Evolutionary conservation across 1,284 basidiomycete genomes (phyloP), one percentile per base, ranked within the genome.

Genomic region (Ustilago xerochloae): DNA sequence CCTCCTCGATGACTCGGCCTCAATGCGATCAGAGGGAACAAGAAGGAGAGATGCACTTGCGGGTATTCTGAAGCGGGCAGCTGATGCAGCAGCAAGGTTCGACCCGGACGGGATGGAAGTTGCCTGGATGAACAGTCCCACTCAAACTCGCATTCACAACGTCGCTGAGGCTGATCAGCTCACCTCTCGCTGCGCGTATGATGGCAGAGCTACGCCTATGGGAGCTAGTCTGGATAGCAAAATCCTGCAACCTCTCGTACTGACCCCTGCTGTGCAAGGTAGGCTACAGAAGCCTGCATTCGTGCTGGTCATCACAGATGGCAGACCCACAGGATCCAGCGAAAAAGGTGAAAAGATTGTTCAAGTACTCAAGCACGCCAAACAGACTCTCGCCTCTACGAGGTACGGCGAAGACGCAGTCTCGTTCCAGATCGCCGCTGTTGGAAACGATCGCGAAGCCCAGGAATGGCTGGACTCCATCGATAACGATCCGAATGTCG

Each of bases 401-500:
- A 28, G 62, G 9, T 79, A 78, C 30, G 79, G 79, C 41, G 77
- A 72, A 33, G 77, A 81, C 30, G 79, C 77, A 6, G 43, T 81
- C 26, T 65, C 57, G 15, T 64, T 81, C 70, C 69, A 72, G 32
- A 79, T 81, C 50, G 74, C 74, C 20, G 75, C 75, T 1, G 79
- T 81, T 0, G 79, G 79, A 15, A 81, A 81, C 51, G 79, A 81
- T 41, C 26, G 59, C 12, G 79, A 79, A n/a, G 79, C 79, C 3
- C 77, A 79, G 20, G 71, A 79, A 16, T 81, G 79, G 79, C 68
- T 81, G 28, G 79, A 81, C 36, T 62, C 50, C n/a, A 78, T 81
- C 64, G 79, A 81, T 53, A 70, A 74, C 39, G 65, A 81, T 33
- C 62, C 61, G 15, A 50, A 47, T 28, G 74, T 81, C 0, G 79